Conservation (phyloP, 1,139 yeast species). For the Yamadazyma dushanensis region DNA sequence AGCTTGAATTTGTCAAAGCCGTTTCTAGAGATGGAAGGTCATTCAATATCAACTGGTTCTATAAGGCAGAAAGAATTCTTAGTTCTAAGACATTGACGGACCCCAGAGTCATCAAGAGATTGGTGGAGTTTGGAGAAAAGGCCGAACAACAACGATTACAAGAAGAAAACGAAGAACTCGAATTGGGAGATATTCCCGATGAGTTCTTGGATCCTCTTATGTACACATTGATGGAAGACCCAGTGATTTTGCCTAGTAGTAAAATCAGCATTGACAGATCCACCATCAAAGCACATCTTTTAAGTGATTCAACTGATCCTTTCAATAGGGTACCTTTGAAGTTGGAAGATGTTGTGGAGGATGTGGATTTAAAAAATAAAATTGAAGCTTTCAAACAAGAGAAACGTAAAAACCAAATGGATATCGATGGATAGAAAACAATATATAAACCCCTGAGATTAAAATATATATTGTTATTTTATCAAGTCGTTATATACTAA, state of each 20-base stretch:
- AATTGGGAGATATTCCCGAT: slow-evolving; percentile 92
- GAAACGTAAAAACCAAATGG: slow-evolving; percentile 22
- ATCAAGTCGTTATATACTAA: slow-evolving; percentile 11
- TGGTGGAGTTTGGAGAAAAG: slow-evolving; percentile 56
- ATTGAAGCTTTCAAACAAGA: slow-evolving; percentile 58
- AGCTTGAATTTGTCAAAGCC: slow-evolving; percentile 68
- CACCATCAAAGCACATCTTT: slow-evolving; percentile 88
- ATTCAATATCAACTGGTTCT: slow-evolving; percentile 63
- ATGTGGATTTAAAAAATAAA: slow-evolving; percentile 60
- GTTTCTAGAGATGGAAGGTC: slow-evolving; percentile 92
- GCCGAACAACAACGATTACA: slow-evolving; percentile 63
- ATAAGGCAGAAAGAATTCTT: slow-evolving; percentile 69
- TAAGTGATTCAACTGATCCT: slow-evolving; percentile 96
- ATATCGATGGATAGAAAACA: slow-evolving; percentile 6
- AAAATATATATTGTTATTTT: slow-evolving; percentile 11
- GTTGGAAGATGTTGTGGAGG: slow-evolving; percentile 82
- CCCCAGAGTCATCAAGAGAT: slow-evolving; percentile 50
- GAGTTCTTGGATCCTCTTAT: slow-evolving; percentile 95
- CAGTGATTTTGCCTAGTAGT: slow-evolving; percentile 87
- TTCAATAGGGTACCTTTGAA: slow-evolving; percentile 90
- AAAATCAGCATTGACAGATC: slow-evolving; percentile 82
- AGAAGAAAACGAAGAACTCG: slow-evolving; percentile 82
- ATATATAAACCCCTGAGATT: slow-evolving; percentile 6
- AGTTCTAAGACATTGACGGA: slow-evolving; percentile 53
- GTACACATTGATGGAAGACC: slow-evolving; percentile 95